Conservation (phyloP, 805 yeast species). For the Zygoascus ofunaensis region DNA sequence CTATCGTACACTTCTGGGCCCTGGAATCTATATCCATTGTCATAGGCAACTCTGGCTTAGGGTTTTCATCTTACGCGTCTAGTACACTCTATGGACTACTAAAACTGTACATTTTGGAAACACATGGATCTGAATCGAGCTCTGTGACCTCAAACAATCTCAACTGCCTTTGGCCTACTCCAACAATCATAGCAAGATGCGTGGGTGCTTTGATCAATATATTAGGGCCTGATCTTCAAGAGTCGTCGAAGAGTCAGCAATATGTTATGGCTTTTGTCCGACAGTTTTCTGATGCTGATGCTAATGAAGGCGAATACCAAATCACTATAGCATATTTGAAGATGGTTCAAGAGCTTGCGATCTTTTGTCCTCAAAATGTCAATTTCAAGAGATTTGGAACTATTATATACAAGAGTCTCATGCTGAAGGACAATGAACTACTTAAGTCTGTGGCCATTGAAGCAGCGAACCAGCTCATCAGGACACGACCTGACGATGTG, state of each 20-base stretch:
- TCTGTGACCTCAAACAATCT: constrained; percentile 42
- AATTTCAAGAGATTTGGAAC: constrained; percentile 24
- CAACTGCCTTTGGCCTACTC: constrained; percentile 39
- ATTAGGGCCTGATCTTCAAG: constrained; percentile 49
- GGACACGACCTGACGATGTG: constrained; percentile 40
- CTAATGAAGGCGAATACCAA: constrained; percentile 19
- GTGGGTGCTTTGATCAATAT: constrained; percentile 39
- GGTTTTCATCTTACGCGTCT: constrained; percentile 36
- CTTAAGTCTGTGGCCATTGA: constrained; percentile 38
- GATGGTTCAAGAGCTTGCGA: constrained; percentile 37
- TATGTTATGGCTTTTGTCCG: constrained; percentile 27
- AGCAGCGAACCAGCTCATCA: constrained; percentile 51
- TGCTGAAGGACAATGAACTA: constrained; percentile 11
- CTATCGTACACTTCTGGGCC: constrained; percentile 69
- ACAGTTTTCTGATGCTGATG: constrained; percentile 27
- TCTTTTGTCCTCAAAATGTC: constrained; percentile 37
- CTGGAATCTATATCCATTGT: constrained; percentile 49
- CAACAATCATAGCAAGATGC: constrained; percentile 36
- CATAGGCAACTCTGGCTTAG: constrained; percentile 46
- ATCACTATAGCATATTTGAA: constrained; percentile 31
- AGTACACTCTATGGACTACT: constrained; percentile 36
- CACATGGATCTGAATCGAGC: constrained; percentile 39
- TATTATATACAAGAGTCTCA: constrained; percentile 15
- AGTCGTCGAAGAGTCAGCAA: constrained; percentile 16
- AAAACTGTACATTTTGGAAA: constrained; percentile 36